A percentile compares a stretch with the other conserved stretches of the same genome.
phyloP scores from a whole-genome alignment of 164 flowering plant genomes.

The Stephania japonica region DNA sequence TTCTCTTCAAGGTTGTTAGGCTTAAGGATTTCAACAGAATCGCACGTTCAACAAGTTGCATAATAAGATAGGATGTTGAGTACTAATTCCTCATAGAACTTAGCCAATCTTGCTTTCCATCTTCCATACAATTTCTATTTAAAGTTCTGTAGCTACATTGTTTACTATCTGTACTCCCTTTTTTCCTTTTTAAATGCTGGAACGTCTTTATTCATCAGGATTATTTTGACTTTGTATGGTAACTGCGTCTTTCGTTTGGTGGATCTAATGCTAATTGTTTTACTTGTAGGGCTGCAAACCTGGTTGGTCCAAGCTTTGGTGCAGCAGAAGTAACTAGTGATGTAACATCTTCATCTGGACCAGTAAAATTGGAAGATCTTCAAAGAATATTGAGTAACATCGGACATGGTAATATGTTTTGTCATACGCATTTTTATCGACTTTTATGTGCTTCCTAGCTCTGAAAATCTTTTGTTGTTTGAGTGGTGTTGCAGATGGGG shows the following conservation, averaged over 20 bases:
- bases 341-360: conserved; percentile 73
- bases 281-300: conserved; percentile 55
- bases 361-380: conserved; percentile 77
- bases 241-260: background rate
- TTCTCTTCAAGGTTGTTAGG: no score
- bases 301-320: conserved; percentile 48
- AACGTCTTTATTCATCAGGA: no score
- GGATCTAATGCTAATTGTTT: background rate
- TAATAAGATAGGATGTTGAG: no score
- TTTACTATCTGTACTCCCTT: no score
- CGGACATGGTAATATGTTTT: conserved; percentile 49
- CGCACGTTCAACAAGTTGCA: no score
- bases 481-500: conserved; percentile 36
- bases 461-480: conserved; percentile 10
- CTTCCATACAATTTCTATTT: no score
- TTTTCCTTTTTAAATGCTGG: no score
- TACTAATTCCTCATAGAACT: no score
- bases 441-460: background rate
- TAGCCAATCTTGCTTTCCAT: no score
- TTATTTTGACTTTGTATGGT: no score
- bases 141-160: no score
- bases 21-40: no score
- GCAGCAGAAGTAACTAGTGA: conserved; percentile 52
- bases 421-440: background rate
- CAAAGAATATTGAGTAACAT: conserved; percentile 85